Percentiles rank a stretch among this genome's conserved stretches.
Conservation (phyloP, 169 alveolate genomes). For the Eimeria brunetti region DNA sequence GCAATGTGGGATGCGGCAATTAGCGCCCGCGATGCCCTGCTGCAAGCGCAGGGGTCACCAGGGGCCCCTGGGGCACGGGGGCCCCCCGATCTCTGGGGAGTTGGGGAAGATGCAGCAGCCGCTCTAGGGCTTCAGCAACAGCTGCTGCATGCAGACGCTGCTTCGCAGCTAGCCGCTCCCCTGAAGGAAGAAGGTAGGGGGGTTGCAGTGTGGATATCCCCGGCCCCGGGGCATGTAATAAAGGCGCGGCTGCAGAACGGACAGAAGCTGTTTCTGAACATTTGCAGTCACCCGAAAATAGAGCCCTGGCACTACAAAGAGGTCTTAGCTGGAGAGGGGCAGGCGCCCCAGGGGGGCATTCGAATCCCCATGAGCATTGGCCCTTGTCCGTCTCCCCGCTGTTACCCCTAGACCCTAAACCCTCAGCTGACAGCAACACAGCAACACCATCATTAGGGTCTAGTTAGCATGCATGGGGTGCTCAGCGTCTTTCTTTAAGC, state of each 20-base stretch:
- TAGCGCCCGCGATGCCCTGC: slow-evolving; percentile 17
- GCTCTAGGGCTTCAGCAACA: background rate
- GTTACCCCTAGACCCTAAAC: background rate
- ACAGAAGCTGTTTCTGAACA: slow-evolving; percentile 60
- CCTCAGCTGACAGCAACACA: background rate
- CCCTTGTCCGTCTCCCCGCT: slow-evolving; percentile 15
- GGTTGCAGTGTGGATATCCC: slow-evolving; percentile 19
- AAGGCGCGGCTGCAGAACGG: slow-evolving; percentile 61
- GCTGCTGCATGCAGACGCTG: background rate
- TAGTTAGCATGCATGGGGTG: background rate
- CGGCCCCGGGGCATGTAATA: slow-evolving; percentile 45
- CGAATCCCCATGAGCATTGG: slow-evolving; percentile 78
- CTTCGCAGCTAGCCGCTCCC: too few relatives aligned
- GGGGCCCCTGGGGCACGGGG: background rate
- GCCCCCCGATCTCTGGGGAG: background rate
- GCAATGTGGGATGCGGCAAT: slow-evolving; percentile 45
- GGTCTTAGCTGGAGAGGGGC: slow-evolving; percentile 15
- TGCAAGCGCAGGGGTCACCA: background rate
- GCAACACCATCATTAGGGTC: too few relatives aligned
- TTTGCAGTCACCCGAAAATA: slow-evolving; percentile 50
- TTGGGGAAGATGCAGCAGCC: background rate
- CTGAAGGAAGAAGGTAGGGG: background rate
- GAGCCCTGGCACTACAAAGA: slow-evolving; percentile 78
- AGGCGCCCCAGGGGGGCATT: slow-evolving; percentile 51
- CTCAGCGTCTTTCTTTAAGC: background rate